phyloP scores from a whole-genome alignment of 805 yeast genomes.

The Candida verbasci region DNA sequence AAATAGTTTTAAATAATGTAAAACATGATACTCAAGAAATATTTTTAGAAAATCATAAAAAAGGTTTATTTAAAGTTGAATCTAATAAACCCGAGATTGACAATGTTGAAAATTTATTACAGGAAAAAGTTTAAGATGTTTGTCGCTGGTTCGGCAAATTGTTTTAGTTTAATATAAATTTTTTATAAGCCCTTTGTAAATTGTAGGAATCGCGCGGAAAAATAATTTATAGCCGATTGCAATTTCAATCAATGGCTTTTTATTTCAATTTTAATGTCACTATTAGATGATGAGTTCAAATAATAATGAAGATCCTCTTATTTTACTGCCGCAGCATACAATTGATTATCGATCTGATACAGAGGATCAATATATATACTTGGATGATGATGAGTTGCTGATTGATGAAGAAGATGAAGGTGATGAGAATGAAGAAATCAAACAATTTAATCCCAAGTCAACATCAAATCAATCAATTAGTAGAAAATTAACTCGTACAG shows the following conservation, averaged over 20 bases:
- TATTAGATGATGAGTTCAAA: too few species aligned
- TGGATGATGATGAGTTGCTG: constrained; percentile 8
- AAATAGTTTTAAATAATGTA: constrained; percentile 12
- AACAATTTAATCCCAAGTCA: neutral
- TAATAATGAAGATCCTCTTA: neutral
- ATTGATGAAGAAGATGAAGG: constrained; percentile 8
- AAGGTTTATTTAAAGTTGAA: constrained; percentile 17
- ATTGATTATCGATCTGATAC: constrained; percentile 2
- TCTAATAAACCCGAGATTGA: constrained; percentile 4
- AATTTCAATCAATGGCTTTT: too few species aligned
- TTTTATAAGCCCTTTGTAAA: too few species aligned
- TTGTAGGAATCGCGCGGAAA: neutral
- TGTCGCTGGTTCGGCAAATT: neutral
- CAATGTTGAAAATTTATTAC: constrained; percentile 3
- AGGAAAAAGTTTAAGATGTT: neutral
- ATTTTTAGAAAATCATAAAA: constrained; percentile 10
- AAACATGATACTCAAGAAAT: constrained; percentile 10
- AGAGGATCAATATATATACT: constrained; percentile 1
- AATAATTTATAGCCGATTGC: too few species aligned
- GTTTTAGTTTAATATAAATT: too few species aligned
- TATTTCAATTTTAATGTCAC: too few species aligned
- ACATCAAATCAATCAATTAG: neutral
- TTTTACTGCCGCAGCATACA: constrained; percentile 10
- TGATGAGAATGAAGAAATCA: neutral
- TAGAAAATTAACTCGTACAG: constrained; percentile 18